Conservation (phyloP, 331 rosid species). For the Rosa hybrid region DNA sequence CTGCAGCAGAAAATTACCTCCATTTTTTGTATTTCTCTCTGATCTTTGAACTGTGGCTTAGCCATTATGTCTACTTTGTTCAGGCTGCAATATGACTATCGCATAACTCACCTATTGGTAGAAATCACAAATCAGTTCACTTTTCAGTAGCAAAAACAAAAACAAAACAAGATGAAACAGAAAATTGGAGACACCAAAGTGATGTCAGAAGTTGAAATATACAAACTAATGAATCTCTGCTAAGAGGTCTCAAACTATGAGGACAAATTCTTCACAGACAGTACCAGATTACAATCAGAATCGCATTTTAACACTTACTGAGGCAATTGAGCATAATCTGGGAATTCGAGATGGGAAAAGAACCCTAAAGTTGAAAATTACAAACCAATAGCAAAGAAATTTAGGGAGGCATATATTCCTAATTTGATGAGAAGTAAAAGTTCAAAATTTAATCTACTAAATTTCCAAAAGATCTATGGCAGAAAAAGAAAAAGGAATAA, state of each 20-base stretch:
- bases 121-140: background rate
- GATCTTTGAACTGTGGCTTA: conserved; percentile 33
- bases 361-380: background rate
- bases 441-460: conserved; percentile 14
- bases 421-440: conserved; percentile 1
- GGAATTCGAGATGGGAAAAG: background rate
- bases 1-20: conserved; percentile 57
- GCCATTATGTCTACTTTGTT: conserved; percentile 45
- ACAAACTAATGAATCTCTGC: background rate
- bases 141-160: background rate
- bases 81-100: conserved; percentile 11
- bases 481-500: background rate
- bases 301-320: background rate
- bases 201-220: background rate
- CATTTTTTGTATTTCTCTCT: conserved; percentile 38
- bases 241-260: background rate
- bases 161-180: background rate
- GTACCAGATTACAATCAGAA: background rate
- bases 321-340: conserved; percentile 3
- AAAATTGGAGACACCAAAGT: background rate
- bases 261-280: conserved; percentile 8
- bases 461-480: background rate
- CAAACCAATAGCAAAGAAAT: conserved; percentile 1
- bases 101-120: conserved; percentile 12
- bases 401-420: conserved; percentile 23